Evolutionary conservation across 2,329 filamentous ascomycete genomes (phyloP).

Genomic region (Trichoderma atroviride): DNA sequence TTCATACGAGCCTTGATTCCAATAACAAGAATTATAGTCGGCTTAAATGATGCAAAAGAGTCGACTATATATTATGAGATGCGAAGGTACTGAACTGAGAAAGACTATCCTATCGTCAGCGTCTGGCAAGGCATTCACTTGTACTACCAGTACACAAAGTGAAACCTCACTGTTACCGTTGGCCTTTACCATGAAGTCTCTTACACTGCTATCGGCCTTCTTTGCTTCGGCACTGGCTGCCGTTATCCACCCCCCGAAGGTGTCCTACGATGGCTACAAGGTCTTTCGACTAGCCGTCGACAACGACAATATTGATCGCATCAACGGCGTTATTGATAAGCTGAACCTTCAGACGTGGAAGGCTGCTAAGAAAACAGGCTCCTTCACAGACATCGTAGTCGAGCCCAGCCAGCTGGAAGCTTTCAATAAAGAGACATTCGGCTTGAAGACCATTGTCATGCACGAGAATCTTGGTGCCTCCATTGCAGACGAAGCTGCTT

Average conservation of each 20-base stretch:
- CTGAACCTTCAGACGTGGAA: conserved; percentile 45
- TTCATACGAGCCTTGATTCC: neutral
- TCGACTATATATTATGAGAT: conserved; percentile 13
- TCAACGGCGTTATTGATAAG: conserved; percentile 41
- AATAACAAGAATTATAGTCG: neutral
- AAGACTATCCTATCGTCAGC: neutral
- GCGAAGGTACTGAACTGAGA: neutral
- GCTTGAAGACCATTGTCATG: conserved; percentile 41
- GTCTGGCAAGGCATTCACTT: neutral
- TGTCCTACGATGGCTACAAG: conserved; percentile 50
- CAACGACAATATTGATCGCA: conserved; percentile 34
- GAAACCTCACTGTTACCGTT: neutral
- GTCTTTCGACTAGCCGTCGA: conserved; percentile 48
- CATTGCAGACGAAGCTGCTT: conserved; percentile 41
- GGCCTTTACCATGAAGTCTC: conserved; percentile 29
- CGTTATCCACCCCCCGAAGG: conserved; percentile 24
- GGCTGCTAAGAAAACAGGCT: conserved; percentile 39
- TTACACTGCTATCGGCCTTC: conserved; percentile 28
- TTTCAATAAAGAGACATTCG: conserved; percentile 39
- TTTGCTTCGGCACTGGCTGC: conserved; percentile 29
- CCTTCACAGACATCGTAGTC: conserved; percentile 47
- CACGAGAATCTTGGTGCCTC: conserved; percentile 45
- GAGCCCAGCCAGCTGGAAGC: conserved; percentile 39
- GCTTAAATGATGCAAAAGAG: neutral
- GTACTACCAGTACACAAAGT: conserved; percentile 10